Conservation (phyloP, 495 filamentous ascomycete species). For the Annulohypoxylon nitens region DNA sequence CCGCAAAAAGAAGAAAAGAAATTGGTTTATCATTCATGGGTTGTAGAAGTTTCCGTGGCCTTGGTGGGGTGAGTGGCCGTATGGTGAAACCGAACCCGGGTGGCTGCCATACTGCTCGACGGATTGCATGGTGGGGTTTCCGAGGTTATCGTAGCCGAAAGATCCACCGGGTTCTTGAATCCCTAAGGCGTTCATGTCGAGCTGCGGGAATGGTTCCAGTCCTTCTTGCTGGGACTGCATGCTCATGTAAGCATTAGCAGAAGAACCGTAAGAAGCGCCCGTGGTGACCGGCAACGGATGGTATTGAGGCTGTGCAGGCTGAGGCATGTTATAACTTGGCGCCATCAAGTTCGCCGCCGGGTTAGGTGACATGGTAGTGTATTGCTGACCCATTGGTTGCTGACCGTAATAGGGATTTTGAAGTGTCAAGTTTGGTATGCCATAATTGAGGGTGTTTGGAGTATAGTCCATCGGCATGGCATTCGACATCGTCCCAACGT, state of each 20-base stretch:
- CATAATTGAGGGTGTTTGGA: constrained; percentile 36
- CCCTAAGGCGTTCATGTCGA: constrained; percentile 54
- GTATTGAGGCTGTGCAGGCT: constrained; percentile 41
- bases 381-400: constrained; percentile 31
- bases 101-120: constrained; percentile 54
- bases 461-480: constrained; percentile 38
- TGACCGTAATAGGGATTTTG: constrained; percentile 39
- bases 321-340: constrained; percentile 40
- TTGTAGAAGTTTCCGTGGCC: constrained; percentile 55
- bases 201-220: constrained; percentile 54
- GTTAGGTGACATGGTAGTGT: constrained; percentile 38
- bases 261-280: constrained; percentile 28
- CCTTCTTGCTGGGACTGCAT: constrained; percentile 40
- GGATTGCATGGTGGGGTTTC: constrained; percentile 46
- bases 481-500: constrained; percentile 16
- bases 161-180: constrained; percentile 52
- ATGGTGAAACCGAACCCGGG: constrained; percentile 60
- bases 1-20: constrained; percentile 25
- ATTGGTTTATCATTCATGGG: constrained; percentile 34
- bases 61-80: constrained; percentile 57
- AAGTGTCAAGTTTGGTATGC: constrained; percentile 30
- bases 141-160: constrained; percentile 49
- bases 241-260: constrained; percentile 23
- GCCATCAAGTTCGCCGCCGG: constrained; percentile 40
- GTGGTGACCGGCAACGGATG: constrained; percentile 42